phyloP scores from a whole-genome alignment of 345 rosid genomes.

The Bruguiera sexangula region DNA sequence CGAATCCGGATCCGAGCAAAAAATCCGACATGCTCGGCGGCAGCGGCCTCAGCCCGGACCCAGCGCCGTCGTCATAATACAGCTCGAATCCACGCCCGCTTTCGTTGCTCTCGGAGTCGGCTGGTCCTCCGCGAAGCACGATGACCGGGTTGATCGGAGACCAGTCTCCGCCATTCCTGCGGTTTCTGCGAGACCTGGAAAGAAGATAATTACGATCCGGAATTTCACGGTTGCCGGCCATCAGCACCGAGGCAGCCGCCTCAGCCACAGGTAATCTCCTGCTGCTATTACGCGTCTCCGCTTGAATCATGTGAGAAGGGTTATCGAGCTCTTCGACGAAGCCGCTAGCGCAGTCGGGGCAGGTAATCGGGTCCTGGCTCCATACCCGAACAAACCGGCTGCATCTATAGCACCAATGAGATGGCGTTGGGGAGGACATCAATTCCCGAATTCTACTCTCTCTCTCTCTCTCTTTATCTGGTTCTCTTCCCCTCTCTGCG shows the following conservation, averaged over 20 bases:
- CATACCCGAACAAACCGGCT: constrained; percentile 56
- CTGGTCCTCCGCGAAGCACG: constrained; percentile 59
- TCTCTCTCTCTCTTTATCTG: too few relatives aligned
- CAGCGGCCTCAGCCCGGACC: constrained; percentile 73
- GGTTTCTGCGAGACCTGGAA: constrained; percentile 27
- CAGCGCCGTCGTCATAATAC: constrained; percentile 80
- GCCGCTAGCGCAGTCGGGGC: constrained; percentile 82
- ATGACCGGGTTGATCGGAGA: constrained; percentile 81
- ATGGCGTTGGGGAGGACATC: constrained; percentile 54
- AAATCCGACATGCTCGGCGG: constrained; percentile 84
- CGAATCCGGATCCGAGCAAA: constrained; percentile 82
- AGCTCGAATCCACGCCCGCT: constrained; percentile 48
- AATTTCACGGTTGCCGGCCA: constrained; percentile 26
- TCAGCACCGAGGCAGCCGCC: constrained; percentile 38
- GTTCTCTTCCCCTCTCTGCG: background rate
- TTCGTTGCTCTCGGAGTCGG: constrained; percentile 12
- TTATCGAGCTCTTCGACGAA: constrained; percentile 66
- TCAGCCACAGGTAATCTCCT: constrained; percentile 2
- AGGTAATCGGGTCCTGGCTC: constrained; percentile 43
- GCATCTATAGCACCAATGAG: constrained; percentile 91
- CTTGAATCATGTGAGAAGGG: constrained; percentile 32
- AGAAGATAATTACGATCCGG: constrained; percentile 4
- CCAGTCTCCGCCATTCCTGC: constrained; percentile 50
- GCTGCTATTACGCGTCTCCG: constrained; percentile 21
- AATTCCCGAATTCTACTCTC: constrained; percentile 10